A percentile compares a stretch with the other conserved stretches of the same genome.
Evolutionary conservation across 306 rosid species (phyloP).

Genomic region (Fagus sylvatica): DNA sequence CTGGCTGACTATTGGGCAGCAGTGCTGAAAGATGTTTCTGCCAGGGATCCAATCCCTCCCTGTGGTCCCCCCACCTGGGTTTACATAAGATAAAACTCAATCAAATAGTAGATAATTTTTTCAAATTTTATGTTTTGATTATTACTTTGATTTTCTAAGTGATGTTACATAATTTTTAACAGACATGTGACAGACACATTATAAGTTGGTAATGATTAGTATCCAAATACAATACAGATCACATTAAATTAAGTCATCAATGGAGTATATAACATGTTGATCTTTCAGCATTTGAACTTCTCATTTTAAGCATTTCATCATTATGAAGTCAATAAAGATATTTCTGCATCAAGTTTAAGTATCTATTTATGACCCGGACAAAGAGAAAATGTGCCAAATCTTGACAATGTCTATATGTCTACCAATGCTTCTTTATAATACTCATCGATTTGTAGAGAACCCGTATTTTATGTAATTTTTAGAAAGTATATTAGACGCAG

Average conservation of each 20-base stretch:
- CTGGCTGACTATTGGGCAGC: neutral
- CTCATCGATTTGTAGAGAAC: neutral
- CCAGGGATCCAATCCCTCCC: neutral
- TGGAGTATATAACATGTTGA: neutral
- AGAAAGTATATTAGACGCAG: neutral
- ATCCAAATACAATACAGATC: neutral
- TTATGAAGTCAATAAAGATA: neutral
- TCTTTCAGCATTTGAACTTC: neutral
- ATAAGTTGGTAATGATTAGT: neutral
- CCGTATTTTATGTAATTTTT: neutral
- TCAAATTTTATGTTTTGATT: neutral
- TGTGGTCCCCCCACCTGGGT: neutral
- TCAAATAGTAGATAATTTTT: neutral
- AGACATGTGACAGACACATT: neutral
- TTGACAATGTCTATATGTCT: neutral
- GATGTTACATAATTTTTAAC: neutral
- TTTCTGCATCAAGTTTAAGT: neutral
- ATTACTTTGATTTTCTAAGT: neutral
- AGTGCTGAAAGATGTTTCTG: neutral
- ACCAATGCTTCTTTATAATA: neutral
- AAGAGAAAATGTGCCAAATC: conserved; percentile 4
- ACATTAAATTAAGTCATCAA: neutral
- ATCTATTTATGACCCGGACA: neutral
- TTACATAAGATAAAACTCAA: neutral
- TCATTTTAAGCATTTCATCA: neutral